Evolutionary conservation across 1,139 yeast species (phyloP).

Genomic region (Magnusiomyces suaveolens): DNA sequence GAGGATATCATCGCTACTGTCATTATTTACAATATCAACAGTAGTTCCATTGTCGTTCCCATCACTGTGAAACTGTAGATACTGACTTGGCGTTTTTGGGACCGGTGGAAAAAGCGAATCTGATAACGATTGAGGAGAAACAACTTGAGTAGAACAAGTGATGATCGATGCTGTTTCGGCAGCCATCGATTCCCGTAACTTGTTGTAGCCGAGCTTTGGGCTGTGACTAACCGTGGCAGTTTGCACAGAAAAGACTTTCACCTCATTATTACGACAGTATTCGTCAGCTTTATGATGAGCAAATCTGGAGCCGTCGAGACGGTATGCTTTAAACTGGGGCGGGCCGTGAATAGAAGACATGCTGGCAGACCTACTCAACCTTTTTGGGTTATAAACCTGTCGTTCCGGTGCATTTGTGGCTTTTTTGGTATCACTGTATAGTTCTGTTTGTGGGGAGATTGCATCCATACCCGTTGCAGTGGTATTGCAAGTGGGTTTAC

Average conservation of each 20-base stretch:
- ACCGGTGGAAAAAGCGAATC: background rate
- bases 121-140: background rate
- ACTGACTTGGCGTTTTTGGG: background rate
- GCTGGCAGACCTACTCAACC: background rate
- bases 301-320: background rate
- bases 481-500: background rate
- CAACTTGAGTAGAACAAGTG: background rate
- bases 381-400: background rate
- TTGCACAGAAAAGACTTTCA: background rate
- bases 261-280: background rate
- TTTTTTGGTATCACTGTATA: background rate
- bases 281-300: background rate
- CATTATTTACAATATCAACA: too few relatives aligned
- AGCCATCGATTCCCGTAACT: background rate
- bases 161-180: slow-evolving; percentile 1
- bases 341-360: background rate
- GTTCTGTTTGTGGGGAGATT: background rate
- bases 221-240: background rate
- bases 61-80: background rate
- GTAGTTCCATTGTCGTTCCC: background rate
- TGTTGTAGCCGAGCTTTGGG: background rate
- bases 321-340: background rate
- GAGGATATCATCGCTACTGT: too few relatives aligned
- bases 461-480: background rate
- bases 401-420: background rate